Evolutionary conservation across 2,329 filamentous ascomycete species (phyloP).

Genomic region (Aaosphaeria arxii): DNA sequence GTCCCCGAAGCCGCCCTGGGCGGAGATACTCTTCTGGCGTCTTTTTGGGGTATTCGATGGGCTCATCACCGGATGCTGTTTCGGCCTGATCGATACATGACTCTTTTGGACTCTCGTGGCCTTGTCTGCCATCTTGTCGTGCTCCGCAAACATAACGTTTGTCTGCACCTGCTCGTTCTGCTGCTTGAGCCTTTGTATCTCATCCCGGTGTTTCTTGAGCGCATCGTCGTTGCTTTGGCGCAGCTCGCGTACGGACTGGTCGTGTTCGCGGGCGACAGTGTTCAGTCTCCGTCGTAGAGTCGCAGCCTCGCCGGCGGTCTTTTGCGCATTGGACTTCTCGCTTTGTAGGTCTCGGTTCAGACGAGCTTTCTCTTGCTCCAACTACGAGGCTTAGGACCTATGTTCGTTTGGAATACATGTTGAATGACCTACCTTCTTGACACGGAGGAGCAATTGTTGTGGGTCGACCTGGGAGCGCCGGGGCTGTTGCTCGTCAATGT

Average conservation of each 20-base stretch:
- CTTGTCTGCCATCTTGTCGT: constrained; percentile 59
- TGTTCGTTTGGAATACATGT: not conserved
- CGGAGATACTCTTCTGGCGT: constrained; percentile 54
- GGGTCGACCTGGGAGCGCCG: constrained; percentile 25
- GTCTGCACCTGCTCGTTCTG: constrained; percentile 65
- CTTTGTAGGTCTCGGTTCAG: constrained; percentile 41
- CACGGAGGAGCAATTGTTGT: constrained; percentile 38
- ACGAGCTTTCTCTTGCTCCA: constrained; percentile 43
- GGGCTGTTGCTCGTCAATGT: constrained; percentile 38
- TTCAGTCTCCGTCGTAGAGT: constrained; percentile 72
- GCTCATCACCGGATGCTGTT: constrained; percentile 24
- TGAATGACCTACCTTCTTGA: constrained; percentile 36
- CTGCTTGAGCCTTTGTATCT: constrained; percentile 62
- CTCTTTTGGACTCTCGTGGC: constrained; percentile 38
- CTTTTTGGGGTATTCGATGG: constrained; percentile 59
- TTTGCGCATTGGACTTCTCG: constrained; percentile 51
- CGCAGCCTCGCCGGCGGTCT: constrained; percentile 68
- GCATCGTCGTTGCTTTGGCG: constrained; percentile 65
- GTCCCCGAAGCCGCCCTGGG: constrained; percentile 79
- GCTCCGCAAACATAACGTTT: constrained; percentile 69
- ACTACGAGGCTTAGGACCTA: constrained; percentile 23
- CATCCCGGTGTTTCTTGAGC: constrained; percentile 59
- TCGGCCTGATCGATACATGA: constrained; percentile 18
- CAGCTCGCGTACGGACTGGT: constrained; percentile 59
- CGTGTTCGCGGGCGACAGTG: constrained; percentile 59